Evolutionary conservation across 225 moss, liverwort and hornwort genomes (phyloP), one percentile per base, ranked within the genome.

Genomic region (Rhytidiadelphus loreus): DNA sequence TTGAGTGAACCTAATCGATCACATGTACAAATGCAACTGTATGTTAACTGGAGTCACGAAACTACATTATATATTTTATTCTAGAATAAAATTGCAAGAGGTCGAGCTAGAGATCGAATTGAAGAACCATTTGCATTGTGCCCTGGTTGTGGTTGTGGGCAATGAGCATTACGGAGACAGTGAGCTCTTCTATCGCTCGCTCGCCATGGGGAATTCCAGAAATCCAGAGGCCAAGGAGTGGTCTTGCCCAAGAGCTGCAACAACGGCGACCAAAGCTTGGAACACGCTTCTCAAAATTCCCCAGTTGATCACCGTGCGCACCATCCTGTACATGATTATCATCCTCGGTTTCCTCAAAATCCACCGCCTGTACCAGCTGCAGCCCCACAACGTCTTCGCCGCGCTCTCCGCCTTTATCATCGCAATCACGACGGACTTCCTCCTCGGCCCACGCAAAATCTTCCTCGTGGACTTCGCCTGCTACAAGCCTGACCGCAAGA

Each of bases 261-360:
- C 33, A 59, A 80, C 2, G 43, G 58, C 41, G 5, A 53, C 94
- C 88, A 93, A 92, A 88, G 92, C 95, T 58, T 90, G 92, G 10
- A 93, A 87, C 48, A 89, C 69, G 65, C 90, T 97, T 4, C 95
- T 92, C 0, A 94, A 95, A 23, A 92, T 95, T 23, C 78, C 93
- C 8, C 92, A 95, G 13, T 96, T 96, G 3, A 92, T 96, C 77
- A 93, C 93, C 46, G 90, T 97, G 39, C 93, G 95, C 84, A 95
- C 95, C 35, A 95, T 95, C 32, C 52, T 95, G 37, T 83, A 95
- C 62, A 21, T 81, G 81, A 62, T 56, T 46, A 62, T 81, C 62
- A 62, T 81, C 46, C 10, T 81, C 62, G 81, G 81, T 33, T 62
- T 62, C 33, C 62, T 81, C 46, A 46, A 61, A 81, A 62, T 81